A percentile compares a stretch with the other conserved stretches of the same genome.
These are phyloP conservation scores for Aspergillus terreus DNA, from an alignment of 2,329 filamentous ascomycete species.

Conservation along the genomic window DNA sequence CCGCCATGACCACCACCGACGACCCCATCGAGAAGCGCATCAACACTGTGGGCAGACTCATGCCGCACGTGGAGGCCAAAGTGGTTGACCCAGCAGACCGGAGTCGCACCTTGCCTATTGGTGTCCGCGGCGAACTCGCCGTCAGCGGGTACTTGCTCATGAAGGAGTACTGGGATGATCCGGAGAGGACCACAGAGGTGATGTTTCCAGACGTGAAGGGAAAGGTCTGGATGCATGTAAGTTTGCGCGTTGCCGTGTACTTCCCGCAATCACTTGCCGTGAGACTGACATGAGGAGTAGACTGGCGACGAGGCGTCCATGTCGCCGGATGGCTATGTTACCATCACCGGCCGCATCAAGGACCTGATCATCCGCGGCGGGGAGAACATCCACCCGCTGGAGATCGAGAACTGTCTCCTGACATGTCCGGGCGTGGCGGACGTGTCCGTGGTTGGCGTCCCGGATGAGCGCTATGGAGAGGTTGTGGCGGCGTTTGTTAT, in stretches of 20 bases:
- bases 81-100: conserved; percentile 69
- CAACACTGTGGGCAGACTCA: conserved; percentile 69
- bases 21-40: conserved; percentile 73
- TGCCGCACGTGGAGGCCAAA: conserved; percentile 79
- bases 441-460: conserved; percentile 77
- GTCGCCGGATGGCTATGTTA: conserved; percentile 76
- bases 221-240: conserved; percentile 72
- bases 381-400: conserved; percentile 92
- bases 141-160: conserved; percentile 83
- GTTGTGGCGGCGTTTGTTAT: conserved; percentile 81
- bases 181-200: conserved; percentile 64
- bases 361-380: conserved; percentile 93
- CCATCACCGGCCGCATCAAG: conserved; percentile 88
- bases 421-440: conserved; percentile 68
- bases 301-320: conserved; percentile 89
- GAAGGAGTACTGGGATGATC: conserved; percentile 85
- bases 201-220: conserved; percentile 55
- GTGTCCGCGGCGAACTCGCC: conserved; percentile 73
- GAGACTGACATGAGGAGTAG: conserved; percentile 34
- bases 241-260: conserved; percentile 11
- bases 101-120: conserved; percentile 56
- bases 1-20: conserved; percentile 73
- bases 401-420: conserved; percentile 85
- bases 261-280: not conserved
- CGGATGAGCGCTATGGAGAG: conserved; percentile 80